Conservation (phyloP, 2,329 filamentous ascomycete species). For the Eurotiales sp. region DNA sequence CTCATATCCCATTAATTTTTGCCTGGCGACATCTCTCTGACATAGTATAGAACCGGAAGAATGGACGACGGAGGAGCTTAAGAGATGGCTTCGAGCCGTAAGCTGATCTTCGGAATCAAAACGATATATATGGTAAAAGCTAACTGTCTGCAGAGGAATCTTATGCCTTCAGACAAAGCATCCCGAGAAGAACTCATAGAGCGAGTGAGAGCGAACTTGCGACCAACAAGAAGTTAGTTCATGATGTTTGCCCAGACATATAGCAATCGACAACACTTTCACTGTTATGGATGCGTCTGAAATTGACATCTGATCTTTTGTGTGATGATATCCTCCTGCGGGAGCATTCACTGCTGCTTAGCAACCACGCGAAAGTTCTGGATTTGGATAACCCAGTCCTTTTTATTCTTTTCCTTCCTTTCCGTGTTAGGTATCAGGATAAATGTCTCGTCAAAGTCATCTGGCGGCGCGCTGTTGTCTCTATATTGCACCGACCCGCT, state of each 20-base stretch:
- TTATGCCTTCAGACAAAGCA: constrained; percentile 57
- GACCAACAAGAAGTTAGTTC: constrained; percentile 39
- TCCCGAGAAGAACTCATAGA: constrained; percentile 64
- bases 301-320: too few relatives aligned
- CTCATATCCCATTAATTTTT: constrained; percentile 27
- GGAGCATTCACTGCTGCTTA: too few relatives aligned
- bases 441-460: constrained; percentile 75
- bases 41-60: constrained; percentile 52
- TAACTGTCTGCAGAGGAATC: constrained; percentile 51
- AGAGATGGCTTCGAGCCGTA: constrained; percentile 77
- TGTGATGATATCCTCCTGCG: too few relatives aligned
- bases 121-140: background rate
- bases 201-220: constrained; percentile 65
- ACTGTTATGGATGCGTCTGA: background rate
- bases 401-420: constrained; percentile 50
- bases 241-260: constrained; percentile 12
- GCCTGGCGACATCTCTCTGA: background rate
- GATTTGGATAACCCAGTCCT: constrained; percentile 64
- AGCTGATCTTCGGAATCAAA: constrained; percentile 32
- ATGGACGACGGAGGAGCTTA: constrained; percentile 79
- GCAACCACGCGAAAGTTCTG: constrained; percentile 64
- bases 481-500: constrained; percentile 70
- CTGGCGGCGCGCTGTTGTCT: constrained; percentile 59
- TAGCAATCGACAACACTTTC: background rate
- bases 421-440: constrained; percentile 72